phyloP scores from a whole-genome alignment of 371 early-diverging fungal species.

The Actinomortierella ambigua region DNA sequence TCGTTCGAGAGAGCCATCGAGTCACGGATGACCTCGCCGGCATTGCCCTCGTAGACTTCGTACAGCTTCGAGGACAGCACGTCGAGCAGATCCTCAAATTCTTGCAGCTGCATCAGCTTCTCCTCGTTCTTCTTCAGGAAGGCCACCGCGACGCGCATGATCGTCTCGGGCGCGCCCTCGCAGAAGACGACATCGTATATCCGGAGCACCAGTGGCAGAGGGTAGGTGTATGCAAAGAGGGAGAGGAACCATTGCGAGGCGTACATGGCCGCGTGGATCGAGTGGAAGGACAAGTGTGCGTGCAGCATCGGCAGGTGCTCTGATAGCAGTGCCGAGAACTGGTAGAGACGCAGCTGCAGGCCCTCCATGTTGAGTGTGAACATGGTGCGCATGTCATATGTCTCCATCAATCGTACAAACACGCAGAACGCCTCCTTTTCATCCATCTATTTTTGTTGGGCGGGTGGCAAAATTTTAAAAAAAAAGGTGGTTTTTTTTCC shows the following conservation, averaged over 20 bases:
- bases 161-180: slow-evolving; percentile 85
- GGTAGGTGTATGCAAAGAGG: slow-evolving; percentile 93
- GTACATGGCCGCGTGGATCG: slow-evolving; percentile 88
- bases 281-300: slow-evolving; percentile 72
- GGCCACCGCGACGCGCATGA: slow-evolving; percentile 89
- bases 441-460: slow-evolving; percentile 70
- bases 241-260: slow-evolving; percentile 96
- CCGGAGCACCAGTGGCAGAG: slow-evolving; percentile 85
- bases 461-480: too few species aligned
- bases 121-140: slow-evolving; percentile 79
- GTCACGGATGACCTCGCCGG: slow-evolving; percentile 74
- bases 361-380: slow-evolving; percentile 89
- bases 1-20: slow-evolving; percentile 72
- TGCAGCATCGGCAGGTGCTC: slow-evolving; percentile 81
- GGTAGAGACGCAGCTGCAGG: slow-evolving; percentile 81
- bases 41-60: slow-evolving; percentile 70
- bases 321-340: slow-evolving; percentile 79
- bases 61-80: slow-evolving; percentile 82
- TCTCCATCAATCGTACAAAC: slow-evolving; percentile 88
- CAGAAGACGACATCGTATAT: slow-evolving; percentile 90
- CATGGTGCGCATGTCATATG: slow-evolving; percentile 84
- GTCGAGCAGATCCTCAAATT: slow-evolving; percentile 86
- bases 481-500: too few species aligned
- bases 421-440: slow-evolving; percentile 93
- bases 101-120: slow-evolving; percentile 67